Evolutionary conservation across 2,329 filamentous ascomycete species (phyloP), one percentile per base, ranked within the genome.

Genomic region (Xylaria sp.): DNA sequence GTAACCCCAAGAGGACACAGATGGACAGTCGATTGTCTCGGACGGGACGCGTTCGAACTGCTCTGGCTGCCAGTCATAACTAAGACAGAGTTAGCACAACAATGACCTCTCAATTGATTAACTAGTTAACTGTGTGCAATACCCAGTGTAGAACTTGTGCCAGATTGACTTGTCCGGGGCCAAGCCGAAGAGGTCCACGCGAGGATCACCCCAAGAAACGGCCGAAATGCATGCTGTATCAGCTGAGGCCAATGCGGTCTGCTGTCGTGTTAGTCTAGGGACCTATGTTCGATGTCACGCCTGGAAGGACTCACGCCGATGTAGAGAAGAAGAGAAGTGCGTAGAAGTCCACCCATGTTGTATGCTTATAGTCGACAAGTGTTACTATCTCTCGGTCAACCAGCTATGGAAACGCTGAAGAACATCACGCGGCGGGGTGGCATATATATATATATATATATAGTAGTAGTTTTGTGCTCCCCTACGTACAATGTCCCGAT

Each of bases 141-240:
- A 61, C 1, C 72, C 72, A 2, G 70, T 73, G 57, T 66, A 73
- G 62, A 70, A 70, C 64, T 69, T 71, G 64, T 71, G 69, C 67
- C 59, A 69, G 51, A 71, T 63, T 0, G 69, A 71, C 2, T 61
- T 39, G 25, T 71, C 69, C 1, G 67, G 63, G 2, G 67, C 67
- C 15, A 25, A 7, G 4, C 63, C 63, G 46, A 69, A 69, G 34
- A 71, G 60, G 57, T 71, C 69, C 41, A 71, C 54, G n/a, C 69
- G 69, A n/a, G 67, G 66, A 48, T 67, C 60, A 13, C 63, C 66
- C 69, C 69, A 71, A 15, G 69, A 67, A 34, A 65, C 41, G 5
- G 67, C 63, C 10, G 51, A 48, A 15, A 71, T 28, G 44, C 67
- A 69, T 12, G 56, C 5, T 12, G 28, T 44, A 12, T 48, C 25